Conservation (phyloP, 805 yeast species). For the Lachancea meyersii region DNA sequence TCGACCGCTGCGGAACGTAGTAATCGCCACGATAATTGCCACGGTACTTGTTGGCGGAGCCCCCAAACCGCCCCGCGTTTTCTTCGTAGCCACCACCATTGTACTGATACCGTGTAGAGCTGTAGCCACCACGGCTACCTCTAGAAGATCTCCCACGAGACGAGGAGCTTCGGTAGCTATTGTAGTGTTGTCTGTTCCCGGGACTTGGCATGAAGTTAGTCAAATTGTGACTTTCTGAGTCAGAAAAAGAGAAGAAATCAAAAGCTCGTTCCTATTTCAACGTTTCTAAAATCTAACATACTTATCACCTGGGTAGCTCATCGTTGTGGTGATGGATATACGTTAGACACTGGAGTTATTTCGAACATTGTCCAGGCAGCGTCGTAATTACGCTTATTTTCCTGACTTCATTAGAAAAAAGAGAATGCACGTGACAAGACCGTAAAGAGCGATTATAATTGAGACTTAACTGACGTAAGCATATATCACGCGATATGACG, state of each 20-base stretch:
- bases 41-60: neutral
- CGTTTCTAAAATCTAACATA: slow-evolving; percentile 2
- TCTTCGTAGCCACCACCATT: slow-evolving; percentile 4
- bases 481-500: no score
- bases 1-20: slow-evolving; percentile 2
- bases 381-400: no score
- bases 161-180: slow-evolving; percentile 5
- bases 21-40: slow-evolving; percentile 3
- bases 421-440: no score
- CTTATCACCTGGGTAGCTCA: slow-evolving; percentile 6
- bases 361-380: no score
- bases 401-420: no score
- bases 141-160: slow-evolving; percentile 6
- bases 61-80: neutral
- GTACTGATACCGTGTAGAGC: neutral
- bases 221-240: neutral
- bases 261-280: neutral
- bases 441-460: no score
- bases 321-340: neutral
- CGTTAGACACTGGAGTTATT: neutral
- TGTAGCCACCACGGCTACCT: slow-evolving; percentile 10
- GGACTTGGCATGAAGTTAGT: slow-evolving; percentile 2
- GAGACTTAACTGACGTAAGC: no score
- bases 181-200: slow-evolving; percentile 4
- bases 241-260: neutral